Conservation (phyloP, 768 basidiomycete genomes). For the Termitomyces sp. region DNA sequence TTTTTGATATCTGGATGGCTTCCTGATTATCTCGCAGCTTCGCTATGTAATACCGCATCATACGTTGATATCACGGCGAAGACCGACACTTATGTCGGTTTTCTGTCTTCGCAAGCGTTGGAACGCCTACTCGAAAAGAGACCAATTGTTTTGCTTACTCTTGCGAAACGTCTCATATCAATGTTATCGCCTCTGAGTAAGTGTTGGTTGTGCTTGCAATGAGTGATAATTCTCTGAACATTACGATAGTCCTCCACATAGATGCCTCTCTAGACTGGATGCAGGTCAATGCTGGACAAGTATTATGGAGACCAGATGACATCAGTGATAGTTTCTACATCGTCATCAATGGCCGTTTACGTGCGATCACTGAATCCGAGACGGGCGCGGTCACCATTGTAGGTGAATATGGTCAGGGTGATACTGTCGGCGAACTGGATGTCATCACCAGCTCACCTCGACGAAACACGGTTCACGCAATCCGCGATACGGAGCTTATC, state of each 20-base stretch:
- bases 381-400: conserved; percentile 76
- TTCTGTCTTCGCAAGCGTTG: conserved; percentile 83
- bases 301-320: conserved; percentile 90
- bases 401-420: conserved; percentile 95
- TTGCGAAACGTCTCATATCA: conserved; percentile 95
- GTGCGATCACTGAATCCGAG: conserved; percentile 82
- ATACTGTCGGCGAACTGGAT: conserved; percentile 95
- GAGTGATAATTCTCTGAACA: neutral
- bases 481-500: conserved; percentile 95
- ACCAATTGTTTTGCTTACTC: conserved; percentile 91
- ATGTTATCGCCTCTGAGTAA: conserved; percentile 88
- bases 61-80: conserved; percentile 97
- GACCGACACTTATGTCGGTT: conserved; percentile 98
- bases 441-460: conserved; percentile 91
- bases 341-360: conserved; percentile 93
- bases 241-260: conserved; percentile 79
- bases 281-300: conserved; percentile 94
- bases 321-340: conserved; percentile 96
- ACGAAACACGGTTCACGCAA: conserved; percentile 91
- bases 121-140: conserved; percentile 89
- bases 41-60: conserved; percentile 86
- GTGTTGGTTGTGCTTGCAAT: conserved; percentile 16
- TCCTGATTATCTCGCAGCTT: conserved; percentile 46
- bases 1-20: neutral
- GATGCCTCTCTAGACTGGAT: conserved; percentile 98